Evolutionary conservation across 1,139 yeast genomes (phyloP).

Genomic region (Debaryomyces subglobosus): DNA sequence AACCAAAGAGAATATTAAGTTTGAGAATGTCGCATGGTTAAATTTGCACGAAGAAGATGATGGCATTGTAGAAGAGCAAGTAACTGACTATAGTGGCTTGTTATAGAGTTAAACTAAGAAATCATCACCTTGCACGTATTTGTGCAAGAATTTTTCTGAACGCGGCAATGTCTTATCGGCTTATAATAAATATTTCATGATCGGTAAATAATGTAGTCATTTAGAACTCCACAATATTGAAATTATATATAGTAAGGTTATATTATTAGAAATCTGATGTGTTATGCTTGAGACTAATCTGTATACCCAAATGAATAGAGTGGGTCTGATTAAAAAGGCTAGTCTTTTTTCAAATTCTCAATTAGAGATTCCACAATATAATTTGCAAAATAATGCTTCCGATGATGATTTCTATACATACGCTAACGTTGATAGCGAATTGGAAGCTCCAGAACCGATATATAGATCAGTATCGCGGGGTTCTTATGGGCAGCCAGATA

Average conservation of each 20-base stretch:
- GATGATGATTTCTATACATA: conserved; percentile 11
- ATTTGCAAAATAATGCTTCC: not conserved
- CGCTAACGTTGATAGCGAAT: conserved; percentile 6
- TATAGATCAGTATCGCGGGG: conserved; percentile 1
- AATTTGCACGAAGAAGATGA: conserved; percentile 59
- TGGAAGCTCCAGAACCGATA: not conserved
- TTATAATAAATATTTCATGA: conserved; percentile 1
- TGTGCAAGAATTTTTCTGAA: not conserved
- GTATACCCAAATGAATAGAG: not conserved
- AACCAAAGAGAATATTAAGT: conserved; percentile 31
- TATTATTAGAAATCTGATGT: not conserved
- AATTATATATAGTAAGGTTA: not conserved
- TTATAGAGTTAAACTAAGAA: conserved; percentile 2
- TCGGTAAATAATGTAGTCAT: conserved; percentile 1
- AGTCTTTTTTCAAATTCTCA: not conserved
- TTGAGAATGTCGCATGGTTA: conserved; percentile 61
- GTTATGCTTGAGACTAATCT: not conserved
- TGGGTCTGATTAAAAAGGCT: not conserved
- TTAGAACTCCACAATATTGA: not conserved
- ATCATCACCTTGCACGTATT: not conserved
- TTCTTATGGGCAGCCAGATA: not conserved
- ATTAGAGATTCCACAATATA: not conserved
- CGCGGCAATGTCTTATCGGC: conserved; percentile 4
- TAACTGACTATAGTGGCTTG: conserved; percentile 33
- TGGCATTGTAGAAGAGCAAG: conserved; percentile 50